phyloP scores from a whole-genome alignment of 106 monocot genomes.

The Amphibolis antarctica region DNA sequence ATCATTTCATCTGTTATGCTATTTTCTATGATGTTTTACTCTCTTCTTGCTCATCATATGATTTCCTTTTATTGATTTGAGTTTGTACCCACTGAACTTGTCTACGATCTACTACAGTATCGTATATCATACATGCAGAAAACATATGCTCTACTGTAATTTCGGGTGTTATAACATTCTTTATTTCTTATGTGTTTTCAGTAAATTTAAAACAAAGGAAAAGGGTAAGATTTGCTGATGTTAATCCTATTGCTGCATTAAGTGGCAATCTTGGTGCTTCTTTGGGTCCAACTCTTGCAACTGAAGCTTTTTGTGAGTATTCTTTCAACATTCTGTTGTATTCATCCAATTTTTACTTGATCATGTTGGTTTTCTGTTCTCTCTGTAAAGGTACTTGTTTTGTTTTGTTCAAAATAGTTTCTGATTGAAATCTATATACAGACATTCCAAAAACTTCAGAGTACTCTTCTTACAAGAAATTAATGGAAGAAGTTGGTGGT shows the following conservation, averaged over 20 bases:
- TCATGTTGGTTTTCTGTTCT: neutral
- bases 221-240: conserved; percentile 12
- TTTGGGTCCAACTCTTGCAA: neutral
- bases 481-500: conserved; percentile 14
- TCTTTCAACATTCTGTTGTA: neutral
- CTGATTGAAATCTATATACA: neutral
- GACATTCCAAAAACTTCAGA: conserved; percentile 28
- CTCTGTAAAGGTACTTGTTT: neutral
- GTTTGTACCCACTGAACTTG: neutral
- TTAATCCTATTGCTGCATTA: neutral
- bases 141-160: too few relatives aligned
- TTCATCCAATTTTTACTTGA: conserved; percentile 1
- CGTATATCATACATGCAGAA: neutral
- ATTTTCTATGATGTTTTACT: too few relatives aligned
- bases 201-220: conserved; percentile 10
- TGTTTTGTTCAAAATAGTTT: neutral
- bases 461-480: conserved; percentile 23
- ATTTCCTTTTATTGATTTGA: neutral
- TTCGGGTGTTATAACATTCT: neutral
- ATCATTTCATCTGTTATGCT: too few relatives aligned
- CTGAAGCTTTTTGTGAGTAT: conserved; percentile 1
- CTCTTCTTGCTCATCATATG: neutral
- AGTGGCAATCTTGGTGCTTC: neutral
- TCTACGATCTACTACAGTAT: neutral
- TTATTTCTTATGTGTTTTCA: neutral